These are phyloP conservation scores for Cyclotella kingstonii DNA, from an alignment of 108 stramenopile species.

Conservation along the genomic window DNA sequence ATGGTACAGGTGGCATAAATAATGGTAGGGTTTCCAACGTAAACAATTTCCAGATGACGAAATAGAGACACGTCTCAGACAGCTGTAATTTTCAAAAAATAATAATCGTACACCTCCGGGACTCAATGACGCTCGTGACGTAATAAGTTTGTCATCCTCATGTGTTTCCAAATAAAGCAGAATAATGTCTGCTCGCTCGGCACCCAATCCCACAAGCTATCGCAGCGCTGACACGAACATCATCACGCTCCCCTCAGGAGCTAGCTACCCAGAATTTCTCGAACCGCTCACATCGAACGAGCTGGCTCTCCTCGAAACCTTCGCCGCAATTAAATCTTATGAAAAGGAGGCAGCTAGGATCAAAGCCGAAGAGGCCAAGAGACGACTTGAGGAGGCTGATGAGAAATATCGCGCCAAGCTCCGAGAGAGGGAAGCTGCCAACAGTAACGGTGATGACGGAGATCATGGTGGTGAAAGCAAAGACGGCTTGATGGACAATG, in stretches of 20 bases:
- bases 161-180: too few relatives aligned
- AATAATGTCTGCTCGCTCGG: too few relatives aligned
- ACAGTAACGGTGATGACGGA: conserved; percentile 3
- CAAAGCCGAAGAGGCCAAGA: conserved; percentile 71
- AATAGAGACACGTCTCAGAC: too few relatives aligned
- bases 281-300: conserved; percentile 69
- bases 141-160: too few relatives aligned
- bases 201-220: too few relatives aligned
- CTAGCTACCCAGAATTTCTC: conserved; percentile 50
- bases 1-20: too few relatives aligned
- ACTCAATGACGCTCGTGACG: too few relatives aligned
- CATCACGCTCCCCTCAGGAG: conserved; percentile 18
- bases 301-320: conserved; percentile 57
- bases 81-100: too few relatives aligned
- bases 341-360: conserved; percentile 64
- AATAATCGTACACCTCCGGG: too few relatives aligned
- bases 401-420: conserved; percentile 53
- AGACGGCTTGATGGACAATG: not conserved
- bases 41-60: too few relatives aligned
- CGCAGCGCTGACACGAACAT: too few relatives aligned
- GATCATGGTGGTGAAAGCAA: not conserved
- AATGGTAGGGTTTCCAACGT: too few relatives aligned
- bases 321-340: conserved; percentile 61
- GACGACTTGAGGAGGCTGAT: conserved; percentile 63
- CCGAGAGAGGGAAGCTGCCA: conserved; percentile 24